Evolutionary conservation across 164 flowering plant species (phyloP).

Genomic region (Pachysandra terminalis): DNA sequence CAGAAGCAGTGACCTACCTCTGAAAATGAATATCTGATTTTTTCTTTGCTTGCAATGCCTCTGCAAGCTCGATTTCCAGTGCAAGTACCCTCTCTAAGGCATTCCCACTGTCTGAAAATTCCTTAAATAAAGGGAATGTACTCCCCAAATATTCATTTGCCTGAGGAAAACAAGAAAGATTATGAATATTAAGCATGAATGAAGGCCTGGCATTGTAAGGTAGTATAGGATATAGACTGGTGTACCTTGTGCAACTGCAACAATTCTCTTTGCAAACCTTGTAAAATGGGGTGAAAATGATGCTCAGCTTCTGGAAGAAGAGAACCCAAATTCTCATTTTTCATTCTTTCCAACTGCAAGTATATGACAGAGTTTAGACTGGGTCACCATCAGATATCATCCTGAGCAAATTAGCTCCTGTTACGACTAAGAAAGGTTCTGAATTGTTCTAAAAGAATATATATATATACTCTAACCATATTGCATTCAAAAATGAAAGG

Average conservation of each 20-base stretch:
- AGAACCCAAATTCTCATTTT: conserved; percentile 56
- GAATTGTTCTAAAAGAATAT: too few species aligned
- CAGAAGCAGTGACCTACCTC: conserved; percentile 44
- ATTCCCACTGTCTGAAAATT: conserved; percentile 58
- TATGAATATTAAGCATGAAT: background rate
- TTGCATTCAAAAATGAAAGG: too few species aligned
- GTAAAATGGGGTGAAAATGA: conserved; percentile 28
- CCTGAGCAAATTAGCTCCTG: background rate
- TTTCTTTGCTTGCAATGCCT: conserved; percentile 69
- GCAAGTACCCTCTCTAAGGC: conserved; percentile 91
- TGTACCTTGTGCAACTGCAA: conserved; percentile 58
- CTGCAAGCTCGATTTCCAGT: conserved; percentile 92
- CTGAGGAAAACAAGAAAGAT: conserved; percentile 26
- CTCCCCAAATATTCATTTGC: conserved; percentile 67
- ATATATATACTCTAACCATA: too few species aligned
- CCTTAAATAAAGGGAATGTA: conserved; percentile 60
- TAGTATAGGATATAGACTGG: background rate
- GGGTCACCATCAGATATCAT: conserved; percentile 4
- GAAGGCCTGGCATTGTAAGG: background rate
- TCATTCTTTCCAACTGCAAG: conserved; percentile 88
- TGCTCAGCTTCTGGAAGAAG: conserved; percentile 31
- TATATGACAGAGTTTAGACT: conserved; percentile 7
- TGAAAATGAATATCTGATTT: conserved; percentile 61
- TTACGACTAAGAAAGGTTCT: background rate
- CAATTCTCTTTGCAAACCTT: conserved; percentile 55